These are phyloP conservation scores for Metarhizium humberi DNA, from an alignment of 2,329 filamentous ascomycete species.

Conservation along the genomic window DNA sequence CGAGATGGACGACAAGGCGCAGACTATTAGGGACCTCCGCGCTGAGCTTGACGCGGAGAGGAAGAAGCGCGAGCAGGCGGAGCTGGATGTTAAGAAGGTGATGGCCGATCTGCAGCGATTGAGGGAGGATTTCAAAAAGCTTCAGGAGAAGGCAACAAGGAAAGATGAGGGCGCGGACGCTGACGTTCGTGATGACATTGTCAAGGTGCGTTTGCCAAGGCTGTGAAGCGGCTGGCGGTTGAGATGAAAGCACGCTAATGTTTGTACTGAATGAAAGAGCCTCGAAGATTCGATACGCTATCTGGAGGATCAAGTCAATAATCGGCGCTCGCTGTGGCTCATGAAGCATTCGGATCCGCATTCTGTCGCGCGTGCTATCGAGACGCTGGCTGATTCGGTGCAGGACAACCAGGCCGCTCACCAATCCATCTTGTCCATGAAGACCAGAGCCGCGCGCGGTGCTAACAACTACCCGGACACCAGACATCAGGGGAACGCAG, in stretches of 20 bases:
- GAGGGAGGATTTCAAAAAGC: conserved; percentile 17
- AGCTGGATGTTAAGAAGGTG: conserved; percentile 17
- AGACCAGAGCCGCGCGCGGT: conserved; percentile 5
- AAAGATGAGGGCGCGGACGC: conserved; percentile 9
- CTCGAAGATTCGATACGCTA: conserved; percentile 23
- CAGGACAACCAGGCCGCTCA: conserved; percentile 17
- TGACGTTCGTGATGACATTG: conserved; percentile 16
- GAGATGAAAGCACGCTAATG: not conserved
- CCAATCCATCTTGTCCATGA: conserved; percentile 17
- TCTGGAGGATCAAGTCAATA: conserved; percentile 27
- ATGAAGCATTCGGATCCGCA: conserved; percentile 23
- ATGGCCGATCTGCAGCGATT: conserved; percentile 7
- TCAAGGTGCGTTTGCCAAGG: conserved; percentile 17
- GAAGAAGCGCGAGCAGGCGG: conserved; percentile 19
- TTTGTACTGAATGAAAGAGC: conserved; percentile 11
- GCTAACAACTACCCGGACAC: not conserved
- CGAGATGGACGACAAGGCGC: conserved; percentile 21
- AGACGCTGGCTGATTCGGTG: conserved; percentile 20
- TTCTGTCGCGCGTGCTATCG: conserved; percentile 21
- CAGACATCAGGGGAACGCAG: not conserved
- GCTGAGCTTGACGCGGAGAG: conserved; percentile 22
- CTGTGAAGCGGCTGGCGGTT: not conserved
- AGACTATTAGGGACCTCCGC: conserved; percentile 21
- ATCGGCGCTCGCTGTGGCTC: conserved; percentile 25
- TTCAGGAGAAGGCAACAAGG: conserved; percentile 17